Evolutionary conservation across 257 asterid species (phyloP).

Genomic region (Solanum pennellii): DNA sequence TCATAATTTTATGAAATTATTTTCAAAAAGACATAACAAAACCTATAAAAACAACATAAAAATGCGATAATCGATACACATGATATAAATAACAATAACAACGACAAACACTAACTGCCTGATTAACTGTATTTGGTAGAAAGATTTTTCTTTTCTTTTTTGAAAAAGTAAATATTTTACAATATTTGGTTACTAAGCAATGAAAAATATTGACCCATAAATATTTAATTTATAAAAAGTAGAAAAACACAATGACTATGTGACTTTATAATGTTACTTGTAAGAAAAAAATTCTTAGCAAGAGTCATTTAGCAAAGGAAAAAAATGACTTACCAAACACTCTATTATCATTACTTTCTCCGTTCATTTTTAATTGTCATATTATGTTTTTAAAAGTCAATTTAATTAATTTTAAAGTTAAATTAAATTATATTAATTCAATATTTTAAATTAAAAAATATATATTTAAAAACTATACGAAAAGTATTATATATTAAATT

Average conservation of each 20-base stretch:
- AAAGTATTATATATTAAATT: too few relatives aligned
- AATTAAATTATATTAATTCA: too few relatives aligned
- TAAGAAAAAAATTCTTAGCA: too few relatives aligned
- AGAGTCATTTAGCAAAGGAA: background rate
- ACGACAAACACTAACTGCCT: background rate
- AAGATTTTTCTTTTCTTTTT: background rate
- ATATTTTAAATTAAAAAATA: too few relatives aligned
- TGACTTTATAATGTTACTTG: too few relatives aligned
- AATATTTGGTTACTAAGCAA: background rate
- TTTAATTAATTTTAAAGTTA: too few relatives aligned
- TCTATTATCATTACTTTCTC: background rate
- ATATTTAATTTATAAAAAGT: background rate
- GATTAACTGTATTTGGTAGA: background rate
- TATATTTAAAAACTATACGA: too few relatives aligned
- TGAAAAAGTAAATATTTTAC: background rate
- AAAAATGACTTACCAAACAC: background rate
- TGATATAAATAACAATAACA: too few relatives aligned
- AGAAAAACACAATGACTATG: background rate
- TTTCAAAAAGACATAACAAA: too few relatives aligned
- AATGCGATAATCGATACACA: background rate
- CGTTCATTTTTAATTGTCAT: fast-evolving
- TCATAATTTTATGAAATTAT: too few relatives aligned
- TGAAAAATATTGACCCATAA: background rate
- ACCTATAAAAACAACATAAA: too few relatives aligned
- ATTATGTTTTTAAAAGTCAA: fast-evolving